Evolutionary conservation across 148 eudicot species (phyloP).

Genomic region (Nyssa sinensis): DNA sequence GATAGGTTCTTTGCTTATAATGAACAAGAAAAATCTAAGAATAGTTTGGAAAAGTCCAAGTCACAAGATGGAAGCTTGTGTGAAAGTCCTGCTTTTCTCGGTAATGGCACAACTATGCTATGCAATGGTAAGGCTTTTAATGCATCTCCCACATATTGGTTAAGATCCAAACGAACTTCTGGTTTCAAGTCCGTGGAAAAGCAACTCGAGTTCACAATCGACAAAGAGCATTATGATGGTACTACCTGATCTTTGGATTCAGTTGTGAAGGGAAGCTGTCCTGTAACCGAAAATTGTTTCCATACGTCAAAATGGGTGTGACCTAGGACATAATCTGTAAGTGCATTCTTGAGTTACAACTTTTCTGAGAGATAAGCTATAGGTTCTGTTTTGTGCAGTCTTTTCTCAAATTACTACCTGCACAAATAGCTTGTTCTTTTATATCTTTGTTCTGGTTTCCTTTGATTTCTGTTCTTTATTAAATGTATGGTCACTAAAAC

Average conservation of each 20-base stretch:
- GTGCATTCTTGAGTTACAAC: conserved; percentile 18
- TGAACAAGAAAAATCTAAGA: conserved; percentile 21
- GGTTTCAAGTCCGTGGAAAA: conserved; percentile 71
- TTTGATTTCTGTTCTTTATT: conserved; percentile 1
- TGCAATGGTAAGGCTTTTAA: conserved; percentile 48
- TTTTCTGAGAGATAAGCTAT: neutral
- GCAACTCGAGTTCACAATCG: conserved; percentile 65
- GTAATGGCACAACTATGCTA: conserved; percentile 26
- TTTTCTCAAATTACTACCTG: neutral
- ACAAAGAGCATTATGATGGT: conserved; percentile 26
- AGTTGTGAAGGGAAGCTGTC: conserved; percentile 34
- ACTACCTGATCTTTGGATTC: conserved; percentile 29
- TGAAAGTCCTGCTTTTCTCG: conserved; percentile 34
- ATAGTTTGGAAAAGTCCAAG: conserved; percentile 33
- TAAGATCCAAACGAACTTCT: conserved; percentile 65
- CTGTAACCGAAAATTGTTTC: conserved; percentile 32
- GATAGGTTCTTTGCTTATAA: conserved; percentile 25
- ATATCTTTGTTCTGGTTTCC: neutral
- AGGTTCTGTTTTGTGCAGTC: neutral
- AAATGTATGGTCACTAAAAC: neutral
- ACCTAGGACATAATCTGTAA: conserved; percentile 35
- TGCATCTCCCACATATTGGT: conserved; percentile 86
- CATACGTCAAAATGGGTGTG: conserved; percentile 40
- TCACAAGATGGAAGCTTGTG: conserved; percentile 25
- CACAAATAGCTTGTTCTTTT: neutral